Evolutionary conservation across 2,329 filamentous ascomycete genomes (phyloP).

Genomic region (Tricladium varicosporioides): DNA sequence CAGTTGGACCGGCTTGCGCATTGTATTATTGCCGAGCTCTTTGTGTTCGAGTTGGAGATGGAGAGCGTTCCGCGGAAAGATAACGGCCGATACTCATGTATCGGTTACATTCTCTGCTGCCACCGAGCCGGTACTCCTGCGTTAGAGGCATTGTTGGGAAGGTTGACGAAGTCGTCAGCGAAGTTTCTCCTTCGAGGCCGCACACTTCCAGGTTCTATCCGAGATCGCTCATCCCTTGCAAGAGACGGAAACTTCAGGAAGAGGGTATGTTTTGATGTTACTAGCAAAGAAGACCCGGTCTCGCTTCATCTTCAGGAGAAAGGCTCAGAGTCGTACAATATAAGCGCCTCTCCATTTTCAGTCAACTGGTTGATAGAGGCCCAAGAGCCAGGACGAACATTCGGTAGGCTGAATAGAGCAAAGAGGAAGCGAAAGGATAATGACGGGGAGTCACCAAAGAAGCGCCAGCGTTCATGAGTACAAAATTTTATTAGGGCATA

Average conservation of each 20-base stretch:
- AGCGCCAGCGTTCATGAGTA: slow-evolving; percentile 6
- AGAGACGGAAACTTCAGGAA: slow-evolving; percentile 25
- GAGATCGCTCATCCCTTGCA: slow-evolving; percentile 20
- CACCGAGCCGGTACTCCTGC: slow-evolving; percentile 13
- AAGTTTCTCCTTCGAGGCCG: slow-evolving; percentile 23
- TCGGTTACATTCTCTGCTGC: slow-evolving; percentile 23
- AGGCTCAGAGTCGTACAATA: slow-evolving; percentile 15
- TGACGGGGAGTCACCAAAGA: slow-evolving; percentile 11
- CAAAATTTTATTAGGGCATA: too few species aligned
- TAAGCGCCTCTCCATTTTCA: slow-evolving; percentile 21
- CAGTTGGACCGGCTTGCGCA: slow-evolving; percentile 20
- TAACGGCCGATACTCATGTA: slow-evolving; percentile 20
- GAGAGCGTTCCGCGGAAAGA: slow-evolving; percentile 16
- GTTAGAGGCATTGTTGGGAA: slow-evolving; percentile 18
- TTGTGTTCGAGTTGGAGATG: slow-evolving; percentile 26
- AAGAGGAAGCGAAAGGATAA: slow-evolving; percentile 19
- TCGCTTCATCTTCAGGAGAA: slow-evolving; percentile 17
- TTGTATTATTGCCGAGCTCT: slow-evolving; percentile 24
- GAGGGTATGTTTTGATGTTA: slow-evolving; percentile 21
- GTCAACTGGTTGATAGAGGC: slow-evolving; percentile 14
- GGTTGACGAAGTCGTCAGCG: slow-evolving; percentile 17
- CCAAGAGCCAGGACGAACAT: slow-evolving; percentile 7
- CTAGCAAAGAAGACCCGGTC: slow-evolving; percentile 12
- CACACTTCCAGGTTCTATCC: slow-evolving; percentile 16
- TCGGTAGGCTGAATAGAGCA: slow-evolving; percentile 14